Evolutionary conservation across 2,329 filamentous ascomycete species (phyloP).

Genomic region (Ascochyta clinopodiicola): DNA sequence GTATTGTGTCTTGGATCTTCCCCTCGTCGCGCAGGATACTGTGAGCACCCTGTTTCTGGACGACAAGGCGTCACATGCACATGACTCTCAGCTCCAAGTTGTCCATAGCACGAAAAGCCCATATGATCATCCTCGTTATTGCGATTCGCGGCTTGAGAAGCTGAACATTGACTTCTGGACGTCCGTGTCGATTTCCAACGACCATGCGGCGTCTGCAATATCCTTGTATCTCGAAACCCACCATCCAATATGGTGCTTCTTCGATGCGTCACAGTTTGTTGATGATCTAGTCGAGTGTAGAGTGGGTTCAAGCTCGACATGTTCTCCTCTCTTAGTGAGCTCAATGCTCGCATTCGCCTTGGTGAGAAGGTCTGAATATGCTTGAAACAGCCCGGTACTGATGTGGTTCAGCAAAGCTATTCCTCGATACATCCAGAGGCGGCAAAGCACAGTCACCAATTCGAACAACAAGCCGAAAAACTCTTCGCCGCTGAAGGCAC

Average conservation of each 20-base stretch:
- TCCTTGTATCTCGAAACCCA: slow-evolving; percentile 21
- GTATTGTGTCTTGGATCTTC: slow-evolving; percentile 15
- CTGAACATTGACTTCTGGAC: slow-evolving; percentile 21
- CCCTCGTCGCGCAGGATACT: slow-evolving; percentile 1
- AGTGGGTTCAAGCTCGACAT: slow-evolving; percentile 6
- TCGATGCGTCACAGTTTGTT: slow-evolving; percentile 19
- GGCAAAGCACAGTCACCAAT: slow-evolving; percentile 11
- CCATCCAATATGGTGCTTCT: slow-evolving; percentile 19
- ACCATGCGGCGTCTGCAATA: slow-evolving; percentile 16
- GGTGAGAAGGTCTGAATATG: background rate
- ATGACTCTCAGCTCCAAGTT: slow-evolving; percentile 1
- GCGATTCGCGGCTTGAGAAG: slow-evolving; percentile 16
- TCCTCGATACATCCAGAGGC: slow-evolving; percentile 8
- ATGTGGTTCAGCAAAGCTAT: slow-evolving; percentile 11
- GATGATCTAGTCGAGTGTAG: slow-evolving; percentile 14
- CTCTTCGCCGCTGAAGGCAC: slow-evolving; percentile 10
- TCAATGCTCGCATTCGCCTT: slow-evolving; percentile 16
- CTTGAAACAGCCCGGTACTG: background rate
- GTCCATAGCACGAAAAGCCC: background rate
- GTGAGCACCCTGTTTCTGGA: slow-evolving; percentile 11
- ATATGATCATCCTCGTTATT: slow-evolving; percentile 9
- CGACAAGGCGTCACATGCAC: slow-evolving; percentile 1
- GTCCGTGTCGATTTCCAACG: slow-evolving; percentile 9
- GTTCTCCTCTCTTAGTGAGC: slow-evolving; percentile 17
- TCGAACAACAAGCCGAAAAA: slow-evolving; percentile 20